Percentiles rank a stretch among this genome's conserved stretches.
phyloP scores from a whole-genome alignment of 805 yeast species.

The Brettanomyces naardenensis region DNA sequence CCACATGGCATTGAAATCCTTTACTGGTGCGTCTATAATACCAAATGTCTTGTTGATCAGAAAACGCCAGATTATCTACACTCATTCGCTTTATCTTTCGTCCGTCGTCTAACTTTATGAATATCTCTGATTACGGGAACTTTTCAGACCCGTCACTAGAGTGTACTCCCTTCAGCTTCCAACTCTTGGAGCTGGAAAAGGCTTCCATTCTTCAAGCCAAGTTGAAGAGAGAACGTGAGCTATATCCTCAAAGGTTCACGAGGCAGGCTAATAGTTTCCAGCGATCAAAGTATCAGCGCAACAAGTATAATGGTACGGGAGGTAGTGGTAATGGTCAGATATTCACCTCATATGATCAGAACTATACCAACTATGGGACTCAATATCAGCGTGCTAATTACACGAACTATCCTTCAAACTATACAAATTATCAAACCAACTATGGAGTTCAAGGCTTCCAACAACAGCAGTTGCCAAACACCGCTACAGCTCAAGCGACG shows the following conservation, averaged over 20 bases:
- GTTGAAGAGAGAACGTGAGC: slow-evolving; percentile 1
- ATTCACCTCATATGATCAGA: no score
- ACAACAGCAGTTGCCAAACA: background rate
- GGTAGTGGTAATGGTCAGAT: background rate
- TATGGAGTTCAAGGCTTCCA: slow-evolving; percentile 1
- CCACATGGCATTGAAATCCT: no score
- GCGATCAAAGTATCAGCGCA: background rate
- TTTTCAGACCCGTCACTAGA: background rate
- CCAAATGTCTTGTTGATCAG: no score
- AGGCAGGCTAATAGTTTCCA: background rate
- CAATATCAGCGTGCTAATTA: slow-evolving; percentile 1
- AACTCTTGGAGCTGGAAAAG: slow-evolving; percentile 2
- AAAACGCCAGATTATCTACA: no score
- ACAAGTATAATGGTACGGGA: background rate
- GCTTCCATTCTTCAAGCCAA: background rate
- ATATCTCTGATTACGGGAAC: no score
- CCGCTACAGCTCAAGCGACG: background rate
- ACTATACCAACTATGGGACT: background rate
- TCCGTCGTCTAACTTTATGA: no score
- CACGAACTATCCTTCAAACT: slow-evolving; percentile 1
- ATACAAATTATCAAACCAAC: background rate
- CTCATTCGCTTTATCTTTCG: no score
- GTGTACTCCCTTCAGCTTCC: slow-evolving; percentile 4
- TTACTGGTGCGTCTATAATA: no score
- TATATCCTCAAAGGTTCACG: background rate